Evolutionary conservation across 148 eudicot species (phyloP), one percentile per base, ranked within the genome.

Genomic region (Bassia scoparia): DNA sequence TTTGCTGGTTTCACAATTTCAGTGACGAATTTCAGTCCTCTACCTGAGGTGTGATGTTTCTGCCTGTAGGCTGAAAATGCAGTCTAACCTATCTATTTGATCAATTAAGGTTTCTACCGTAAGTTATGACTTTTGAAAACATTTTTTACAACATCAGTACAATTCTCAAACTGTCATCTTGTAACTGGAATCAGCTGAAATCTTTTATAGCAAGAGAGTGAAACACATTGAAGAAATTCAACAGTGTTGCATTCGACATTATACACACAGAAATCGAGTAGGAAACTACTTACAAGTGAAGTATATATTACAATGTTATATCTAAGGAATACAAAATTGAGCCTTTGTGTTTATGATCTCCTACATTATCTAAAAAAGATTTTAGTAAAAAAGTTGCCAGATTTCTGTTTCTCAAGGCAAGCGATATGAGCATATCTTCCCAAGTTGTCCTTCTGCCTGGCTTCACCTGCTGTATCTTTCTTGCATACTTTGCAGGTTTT

Each of bases 401-500:
- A 79, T 18, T 75, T 81, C 66, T 88, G 61, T 26, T 89, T 87
- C 56, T 88, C 87, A 54, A 84, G 75, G 55, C 98, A 91, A 52
- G 96, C 90, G n/a, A 91, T 90, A 69, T 95, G 98, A 78, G 69
- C 92, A 56, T 95, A 95, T 88, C 92, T 84, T 14, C 98, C 98
- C 21, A 88, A 24, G 76, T 84, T 87, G 80, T 95, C 98, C 15
- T 87, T 87, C 73, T 89, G 98, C 68, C 98, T 87, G 26, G 91
- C 75, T 69, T 91, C 96, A 29, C 91, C 90, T 34, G 70, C 84
- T 5, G 98, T 95, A 65, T 95, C 98, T 81, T 95, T 89, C 87
- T 88, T 95, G 90, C 98, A 95, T n/a, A 95, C 86, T 80, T 86
- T 91, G 84, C 97, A 95, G 13, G 93, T 91, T 77, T 91, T 95